Conservation (phyloP, 2,329 filamentous ascomycete genomes). For the Mycosphaerelloides madeirae region DNA sequence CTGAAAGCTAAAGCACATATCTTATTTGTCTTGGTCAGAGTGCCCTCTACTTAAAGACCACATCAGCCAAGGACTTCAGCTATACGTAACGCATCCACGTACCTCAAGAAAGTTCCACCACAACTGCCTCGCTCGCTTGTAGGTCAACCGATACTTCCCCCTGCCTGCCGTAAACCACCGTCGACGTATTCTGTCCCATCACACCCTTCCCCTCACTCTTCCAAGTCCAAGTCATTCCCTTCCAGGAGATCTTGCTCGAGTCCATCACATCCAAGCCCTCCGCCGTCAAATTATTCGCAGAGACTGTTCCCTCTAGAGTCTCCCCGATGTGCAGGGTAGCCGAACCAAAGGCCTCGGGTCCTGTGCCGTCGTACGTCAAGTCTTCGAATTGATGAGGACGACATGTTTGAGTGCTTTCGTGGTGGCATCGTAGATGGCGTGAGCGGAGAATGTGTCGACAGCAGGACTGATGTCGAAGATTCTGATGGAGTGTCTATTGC, state of each 20-base stretch:
- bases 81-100: no score
- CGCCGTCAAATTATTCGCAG: slow-evolving; percentile 11
- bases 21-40: no score
- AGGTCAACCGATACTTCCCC: background rate
- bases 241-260: slow-evolving; percentile 15
- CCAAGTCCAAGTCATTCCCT: slow-evolving; percentile 11
- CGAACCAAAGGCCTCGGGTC: slow-evolving; percentile 6
- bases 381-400: slow-evolving; percentile 13
- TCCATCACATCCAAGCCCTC: slow-evolving; percentile 9
- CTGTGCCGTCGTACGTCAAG: slow-evolving; percentile 2
- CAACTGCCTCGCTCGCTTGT: background rate
- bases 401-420: slow-evolving; percentile 6
- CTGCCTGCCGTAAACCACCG: background rate
- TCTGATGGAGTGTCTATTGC: slow-evolving; percentile 7
- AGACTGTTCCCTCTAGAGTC: slow-evolving; percentile 5
- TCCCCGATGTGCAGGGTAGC: slow-evolving; percentile 5
- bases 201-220: slow-evolving; percentile 10
- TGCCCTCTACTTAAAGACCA: no score
- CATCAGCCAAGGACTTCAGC: no score
- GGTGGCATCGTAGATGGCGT: slow-evolving; percentile 11
- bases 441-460: slow-evolving; percentile 10
- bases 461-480: slow-evolving; percentile 9
- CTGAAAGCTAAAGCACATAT: no score
- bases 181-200: slow-evolving; percentile 3
- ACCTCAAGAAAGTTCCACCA: no score